These are phyloP conservation scores for Aspergillus haitiensis DNA, from an alignment of 495 filamentous ascomycete genomes.

Conservation along the genomic window DNA sequence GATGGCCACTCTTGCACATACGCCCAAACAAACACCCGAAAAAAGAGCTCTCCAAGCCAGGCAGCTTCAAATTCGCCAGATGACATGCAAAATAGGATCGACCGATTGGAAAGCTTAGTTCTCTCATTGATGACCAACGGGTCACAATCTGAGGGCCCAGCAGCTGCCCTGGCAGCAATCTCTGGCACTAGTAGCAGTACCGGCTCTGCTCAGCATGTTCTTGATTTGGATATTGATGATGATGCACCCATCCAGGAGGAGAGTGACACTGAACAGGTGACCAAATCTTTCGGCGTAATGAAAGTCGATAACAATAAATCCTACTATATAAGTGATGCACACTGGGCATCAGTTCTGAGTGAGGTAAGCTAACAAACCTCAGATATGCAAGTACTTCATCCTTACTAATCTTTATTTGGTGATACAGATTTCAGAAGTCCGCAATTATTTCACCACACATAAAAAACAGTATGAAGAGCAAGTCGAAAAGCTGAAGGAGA, in stretches of 20 bases:
- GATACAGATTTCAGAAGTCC: conserved; percentile 85
- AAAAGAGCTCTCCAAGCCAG: conserved; percentile 66
- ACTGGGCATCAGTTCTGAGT: conserved; percentile 85
- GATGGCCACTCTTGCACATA: conserved; percentile 87
- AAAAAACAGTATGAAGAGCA: conserved; percentile 70
- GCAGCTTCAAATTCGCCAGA: conserved; percentile 66
- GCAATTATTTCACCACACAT: conserved; percentile 76
- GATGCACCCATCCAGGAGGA: conserved; percentile 57
- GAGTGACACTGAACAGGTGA: conserved; percentile 85
- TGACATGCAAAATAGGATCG: conserved; percentile 99
- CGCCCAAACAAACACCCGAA: conserved; percentile 73
- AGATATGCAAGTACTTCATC: conserved; percentile 11
- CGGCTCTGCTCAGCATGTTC: conserved; percentile 50
- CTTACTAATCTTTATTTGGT: conserved; percentile 13
- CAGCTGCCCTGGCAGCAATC: conserved; percentile 63
- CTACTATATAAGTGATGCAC: conserved; percentile 81
- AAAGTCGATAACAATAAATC: conserved; percentile 84
- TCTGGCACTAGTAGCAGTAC: conserved; percentile 61
- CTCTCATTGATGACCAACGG: conserved; percentile 95
- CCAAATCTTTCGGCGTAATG: conserved; percentile 82
- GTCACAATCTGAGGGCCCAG: conserved; percentile 59
- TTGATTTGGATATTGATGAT: conserved; percentile 61
- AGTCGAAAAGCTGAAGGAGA: conserved; percentile 59
- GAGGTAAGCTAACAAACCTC: conserved; percentile 55
- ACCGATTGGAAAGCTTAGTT: conserved; percentile 92